Base-by-base conservation (phyloP, 495 filamentous ascomycete genomes). In the Podospora conica region DNA sequence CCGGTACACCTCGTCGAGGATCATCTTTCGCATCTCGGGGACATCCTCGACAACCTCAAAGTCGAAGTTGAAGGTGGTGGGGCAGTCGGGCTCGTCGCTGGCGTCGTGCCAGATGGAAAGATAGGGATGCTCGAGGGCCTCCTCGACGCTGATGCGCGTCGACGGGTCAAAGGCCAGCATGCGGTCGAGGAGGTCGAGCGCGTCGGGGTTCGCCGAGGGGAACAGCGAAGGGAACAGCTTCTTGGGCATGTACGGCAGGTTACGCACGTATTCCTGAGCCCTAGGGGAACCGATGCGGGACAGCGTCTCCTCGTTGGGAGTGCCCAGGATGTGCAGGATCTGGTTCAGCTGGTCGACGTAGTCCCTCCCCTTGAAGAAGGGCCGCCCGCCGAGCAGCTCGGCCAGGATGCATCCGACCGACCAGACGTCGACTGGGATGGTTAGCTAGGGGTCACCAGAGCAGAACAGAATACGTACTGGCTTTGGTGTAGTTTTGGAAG, bases 401-500 rank as follows among this genome's bases (percentile, higher is more conserved):
- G 95, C 95, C 15, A 98, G 86, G 73, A 98, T 98, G 78, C 95
- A 98, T 61, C 95, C 95, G 20, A 98, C 94, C 24, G 95, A 98
- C 95, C 95, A 98, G 27, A 98, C 93, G 74, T 98, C 95, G 77
- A 97, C 93, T 97, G 27, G 27, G 24, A 58, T 55, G 73, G 53
- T 58, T 48, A 66, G 62, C 54, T n/a, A 57, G 70, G 61, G 69
- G 24, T 61, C 9, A 1, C 4, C 9, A 7, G 29, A n/a, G 28
- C 15, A 15, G 8, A 27, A 33, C 21, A 25, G 53, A 8, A 40
- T 64, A 92, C 92, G 58, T 84, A 96, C 92, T 98, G 65, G 95
- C 95, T 90, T 98, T 98, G 69, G 96, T 98, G 76, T 98, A 98
- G 79, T 94, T 97, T 80, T 97, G 94, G 87, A 98, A 98, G 78